These are phyloP conservation scores for Gleditsia sinensis DNA, from an alignment of 306 rosid species.

Conservation along the genomic window DNA sequence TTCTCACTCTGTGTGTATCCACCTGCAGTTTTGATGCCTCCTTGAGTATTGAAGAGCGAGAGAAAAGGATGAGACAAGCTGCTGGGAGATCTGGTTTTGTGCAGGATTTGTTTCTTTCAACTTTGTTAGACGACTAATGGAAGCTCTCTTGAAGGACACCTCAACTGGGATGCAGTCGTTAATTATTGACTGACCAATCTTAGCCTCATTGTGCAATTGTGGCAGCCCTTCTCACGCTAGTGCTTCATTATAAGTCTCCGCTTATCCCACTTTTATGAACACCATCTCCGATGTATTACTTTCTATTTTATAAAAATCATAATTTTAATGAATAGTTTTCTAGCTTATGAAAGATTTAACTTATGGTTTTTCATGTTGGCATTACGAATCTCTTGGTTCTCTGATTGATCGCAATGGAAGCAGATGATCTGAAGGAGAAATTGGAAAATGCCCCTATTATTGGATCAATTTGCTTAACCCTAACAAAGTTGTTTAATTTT, in stretches of 20 bases:
- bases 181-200: too few relatives aligned
- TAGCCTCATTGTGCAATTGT: slow-evolving; percentile 33
- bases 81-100: slow-evolving; percentile 87
- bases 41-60: slow-evolving; percentile 84
- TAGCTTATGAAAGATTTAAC: slow-evolving; percentile 24
- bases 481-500: too few relatives aligned
- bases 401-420: too few relatives aligned
- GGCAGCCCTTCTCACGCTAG: slow-evolving; percentile 12
- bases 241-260: slow-evolving; percentile 38
- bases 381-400: too few relatives aligned
- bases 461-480: too few relatives aligned
- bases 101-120: slow-evolving; percentile 82
- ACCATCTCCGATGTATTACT: slow-evolving; percentile 38
- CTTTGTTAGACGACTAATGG: slow-evolving; percentile 59
- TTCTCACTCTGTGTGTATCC: neutral
- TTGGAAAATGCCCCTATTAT: too few relatives aligned
- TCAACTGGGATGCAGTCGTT: too few relatives aligned
- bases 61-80: slow-evolving; percentile 74
- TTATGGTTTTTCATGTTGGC: too few relatives aligned
- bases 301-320: slow-evolving; percentile 16
- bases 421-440: too few relatives aligned
- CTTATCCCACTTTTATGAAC: slow-evolving; percentile 41
- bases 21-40: slow-evolving; percentile 80
- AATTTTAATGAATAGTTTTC: neutral
- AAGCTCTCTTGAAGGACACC: too few relatives aligned